Evolutionary conservation across 345 rosid species (phyloP), one percentile per base, ranked within the genome.

Genomic region (Passiflora organensis): DNA sequence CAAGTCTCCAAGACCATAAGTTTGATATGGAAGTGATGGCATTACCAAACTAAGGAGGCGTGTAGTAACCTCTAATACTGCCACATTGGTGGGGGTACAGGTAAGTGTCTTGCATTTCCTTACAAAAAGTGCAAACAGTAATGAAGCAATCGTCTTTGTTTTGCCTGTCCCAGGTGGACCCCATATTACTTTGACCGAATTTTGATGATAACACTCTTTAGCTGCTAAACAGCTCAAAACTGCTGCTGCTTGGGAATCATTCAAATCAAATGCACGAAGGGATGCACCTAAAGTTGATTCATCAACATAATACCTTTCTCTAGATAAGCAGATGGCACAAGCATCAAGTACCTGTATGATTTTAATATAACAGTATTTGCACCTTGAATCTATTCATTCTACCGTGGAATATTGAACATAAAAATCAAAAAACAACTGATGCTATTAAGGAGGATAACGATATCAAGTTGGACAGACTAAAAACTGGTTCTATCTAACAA

Each of bases 141-240:
- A 51, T 15, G 59, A 24, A 50, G 81, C 59, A 14, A 70, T 55
- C 1, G 78, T 81, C 25, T 60, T 73, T 0, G 86, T 81, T 61
- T 81, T 81, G 46, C 83, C 82, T 0, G 86, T 81, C 18, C 86
- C 86, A 1, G 86, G 86, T 1, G 86, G 86, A 6, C 86, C 86
- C 86, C 77, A 75, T 6, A 81, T 68, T 2, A 81, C 77, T 24
- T 78, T 65, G 32, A 75, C 70, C 6, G 19, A 52, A 53, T 82
- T 44, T 1, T 45, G 34, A 28, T 4, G 43, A 25, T 16, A 0
- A 48, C 85, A 78, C 1, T 16, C 17, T 0, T 0, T 19, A 73
- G 57, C 5, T 15, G 43, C 43, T 2, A 72, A 22, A 64, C 79
- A 76, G 6, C 54, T 41, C 15, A 56, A 32, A 37, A 81, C 53